A percentile compares a stretch with the other conserved stretches of the same genome.
phyloP scores from a whole-genome alignment of 345 rosid genomes.

The Euclidium syriacum region DNA sequence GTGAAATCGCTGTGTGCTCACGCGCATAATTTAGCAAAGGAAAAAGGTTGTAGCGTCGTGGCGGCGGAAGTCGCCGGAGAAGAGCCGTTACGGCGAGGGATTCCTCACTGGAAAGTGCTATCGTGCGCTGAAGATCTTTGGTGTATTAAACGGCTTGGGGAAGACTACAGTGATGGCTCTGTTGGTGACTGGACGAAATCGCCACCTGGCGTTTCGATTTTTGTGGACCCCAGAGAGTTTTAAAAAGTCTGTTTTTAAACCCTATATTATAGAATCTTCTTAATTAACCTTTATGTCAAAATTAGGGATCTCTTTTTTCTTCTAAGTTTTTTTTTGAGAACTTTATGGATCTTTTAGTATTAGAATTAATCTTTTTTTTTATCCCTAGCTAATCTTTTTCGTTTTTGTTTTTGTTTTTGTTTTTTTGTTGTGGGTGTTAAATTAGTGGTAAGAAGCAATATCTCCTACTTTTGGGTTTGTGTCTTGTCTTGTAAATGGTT shows the following conservation, averaged over 20 bases:
- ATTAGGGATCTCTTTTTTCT: not conserved
- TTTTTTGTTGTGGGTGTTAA: constrained; percentile 13
- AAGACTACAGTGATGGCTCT: constrained; percentile 64
- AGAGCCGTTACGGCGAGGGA: constrained; percentile 68
- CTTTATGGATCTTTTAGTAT: not conserved
- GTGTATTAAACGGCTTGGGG: constrained; percentile 89
- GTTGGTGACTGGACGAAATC: constrained; percentile 96
- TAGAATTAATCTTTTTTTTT: not conserved
- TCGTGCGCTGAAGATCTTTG: constrained; percentile 77
- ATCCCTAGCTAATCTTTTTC: not conserved
- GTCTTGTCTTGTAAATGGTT: constrained; percentile 38
- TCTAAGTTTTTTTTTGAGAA: not conserved
- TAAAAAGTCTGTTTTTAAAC: constrained; percentile 2
- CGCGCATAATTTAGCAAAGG: constrained; percentile 85
- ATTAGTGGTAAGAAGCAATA: constrained; percentile 25
- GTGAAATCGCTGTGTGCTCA: constrained; percentile 54
- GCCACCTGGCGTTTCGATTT: constrained; percentile 68
- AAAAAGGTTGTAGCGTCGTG: constrained; percentile 63
- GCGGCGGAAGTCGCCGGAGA: constrained; percentile 71
- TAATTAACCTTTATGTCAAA: not conserved
- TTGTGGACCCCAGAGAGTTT: constrained; percentile 95
- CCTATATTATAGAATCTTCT: not conserved
- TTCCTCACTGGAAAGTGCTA: constrained; percentile 78
- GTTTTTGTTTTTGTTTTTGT: not conserved
- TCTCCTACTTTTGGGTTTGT: constrained; percentile 32